Evolutionary conservation across 306 rosid species (phyloP), one percentile per base, ranked within the genome.

Genomic region (Lablab purpureus): DNA sequence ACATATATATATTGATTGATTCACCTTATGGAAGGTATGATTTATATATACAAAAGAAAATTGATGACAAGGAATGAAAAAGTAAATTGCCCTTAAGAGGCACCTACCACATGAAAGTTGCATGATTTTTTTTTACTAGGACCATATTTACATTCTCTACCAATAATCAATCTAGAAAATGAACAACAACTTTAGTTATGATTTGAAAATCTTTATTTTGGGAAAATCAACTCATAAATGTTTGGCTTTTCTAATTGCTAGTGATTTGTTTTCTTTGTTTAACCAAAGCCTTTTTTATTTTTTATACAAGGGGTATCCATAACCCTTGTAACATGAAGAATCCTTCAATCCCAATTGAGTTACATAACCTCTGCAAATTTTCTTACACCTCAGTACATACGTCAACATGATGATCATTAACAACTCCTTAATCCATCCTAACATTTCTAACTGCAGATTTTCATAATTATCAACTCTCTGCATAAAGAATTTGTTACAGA

Each of bases 121-220:
- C 52, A 41, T 17, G 64, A 11, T 67, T 37, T 81, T 81, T 54
- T 34, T 67, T 74, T 55, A 66, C 7, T 27, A 15, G 58, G 23
- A 41, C 40, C 67, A 51, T 80, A 17, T 73, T 54, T 74, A 50
- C 71, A 45, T 66, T 43, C 54, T 74, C 76, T 74, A n/a, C 76
- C 59, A 30, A 52, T 12, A 73, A 74, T 32, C 55, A 67, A 67
- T 22, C 14, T 11, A 46, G 56, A 56, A 70, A 73, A 28, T 22
- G 19, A 47, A 19, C 14, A 73, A 67, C 36, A 17, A 15, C 41
- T 59, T 15, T 36, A 17, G 21, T 30, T 32, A 7, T 74, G 75
- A 51, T 54, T 46, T 55, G 74, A 15, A 22, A 32, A 14, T 68
- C 25, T 36, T 34, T 63, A 63, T 63, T 62, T 13, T 28, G 10